Base-by-base conservation (phyloP, 2,329 filamentous ascomycete species). In the Phoma sp. region DNA sequence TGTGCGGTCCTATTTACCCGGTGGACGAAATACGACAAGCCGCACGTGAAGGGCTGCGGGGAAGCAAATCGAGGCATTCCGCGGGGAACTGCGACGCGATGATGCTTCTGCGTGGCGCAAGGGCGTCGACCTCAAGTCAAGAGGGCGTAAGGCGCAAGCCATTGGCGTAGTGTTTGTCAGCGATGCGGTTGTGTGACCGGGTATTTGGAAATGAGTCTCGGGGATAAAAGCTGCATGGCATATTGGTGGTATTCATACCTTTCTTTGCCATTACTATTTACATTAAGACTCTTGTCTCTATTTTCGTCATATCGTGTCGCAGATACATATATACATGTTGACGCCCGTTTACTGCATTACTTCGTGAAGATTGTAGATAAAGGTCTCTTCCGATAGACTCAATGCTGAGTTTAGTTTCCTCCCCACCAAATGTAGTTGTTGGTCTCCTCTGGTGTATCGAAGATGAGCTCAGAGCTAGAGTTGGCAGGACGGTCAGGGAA, bases 361-460 rank as follows among this genome's bases (percentile, higher is more conserved):
- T 29, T 29, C 9, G 2, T 10, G 12, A 31, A 31, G 12, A 31
- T 4, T 31, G 33, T 6, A 36, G n/a, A 17, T 19, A 19, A 36
- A 19, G 7, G 3, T 2, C 8, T 21, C n/a, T 8, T 36, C n/a
- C n/a, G n/a, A 19, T 21, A 36, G n/a, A 36, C 24, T 29, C 22
- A 24, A 31, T 31, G 2, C 37, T 3, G 7, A 3, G 19, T 25
- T 37, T 74, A 78, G 55, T 75, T 74, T 5, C 78, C 78, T 27
- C 68, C n/a, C 78, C 78, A 81, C 78, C 78, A 80, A 12, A 70
- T 69, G 55, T 78, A 77, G 62, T 80, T 76, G 53, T 77, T 74
- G 6, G 78, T 80, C 71, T 79, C 63, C 53, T 74, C 76, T 6
- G 74, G 53, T 4, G 77, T 74, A 52, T 81, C 79, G 40, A 63